Evolutionary conservation across 306 rosid genomes (phyloP).

Genomic region (Dalbergia oliveri): DNA sequence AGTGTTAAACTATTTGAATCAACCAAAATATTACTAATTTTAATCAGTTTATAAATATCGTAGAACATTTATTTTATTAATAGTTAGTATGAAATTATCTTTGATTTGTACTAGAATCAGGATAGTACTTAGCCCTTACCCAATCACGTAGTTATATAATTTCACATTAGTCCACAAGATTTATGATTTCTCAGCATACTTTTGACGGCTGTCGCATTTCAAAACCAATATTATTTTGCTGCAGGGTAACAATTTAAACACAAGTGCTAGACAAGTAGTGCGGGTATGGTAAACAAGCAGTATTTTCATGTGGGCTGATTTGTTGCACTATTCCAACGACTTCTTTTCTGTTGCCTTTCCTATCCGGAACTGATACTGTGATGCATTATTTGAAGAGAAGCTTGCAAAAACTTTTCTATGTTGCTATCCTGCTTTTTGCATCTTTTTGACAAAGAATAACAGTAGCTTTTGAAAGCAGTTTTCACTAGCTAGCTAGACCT

Average conservation of each 20-base stretch:
- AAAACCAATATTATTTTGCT: not conserved
- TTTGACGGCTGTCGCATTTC: slow-evolving; percentile 11
- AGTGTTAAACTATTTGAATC: too few relatives aligned
- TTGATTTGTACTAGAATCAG: too few relatives aligned
- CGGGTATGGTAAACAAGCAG: slow-evolving; percentile 1
- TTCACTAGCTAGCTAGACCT: slow-evolving; percentile 31
- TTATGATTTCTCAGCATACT: not conserved
- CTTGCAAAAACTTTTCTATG: slow-evolving; percentile 18
- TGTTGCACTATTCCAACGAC: slow-evolving; percentile 31
- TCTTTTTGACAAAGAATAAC: slow-evolving; percentile 40
- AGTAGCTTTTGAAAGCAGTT: slow-evolving; percentile 28
- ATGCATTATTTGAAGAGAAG: slow-evolving; percentile 41
- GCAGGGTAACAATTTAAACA: slow-evolving; percentile 1
- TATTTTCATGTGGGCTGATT: slow-evolving; percentile 31
- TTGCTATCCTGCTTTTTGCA: slow-evolving; percentile 34
- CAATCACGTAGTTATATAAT: too few relatives aligned
- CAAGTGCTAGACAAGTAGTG: slow-evolving; percentile 5
- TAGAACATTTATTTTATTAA: too few relatives aligned
- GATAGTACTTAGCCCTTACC: not conserved
- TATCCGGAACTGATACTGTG: slow-evolving; percentile 21
- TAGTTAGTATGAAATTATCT: too few relatives aligned
- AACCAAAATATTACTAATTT: too few relatives aligned
- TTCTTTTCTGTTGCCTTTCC: slow-evolving; percentile 28
- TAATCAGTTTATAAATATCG: too few relatives aligned
- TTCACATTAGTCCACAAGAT: not conserved